These are phyloP conservation scores for Amborella trichopoda DNA, from an alignment of 164 flowering plant genomes.

Conservation along the genomic window DNA sequence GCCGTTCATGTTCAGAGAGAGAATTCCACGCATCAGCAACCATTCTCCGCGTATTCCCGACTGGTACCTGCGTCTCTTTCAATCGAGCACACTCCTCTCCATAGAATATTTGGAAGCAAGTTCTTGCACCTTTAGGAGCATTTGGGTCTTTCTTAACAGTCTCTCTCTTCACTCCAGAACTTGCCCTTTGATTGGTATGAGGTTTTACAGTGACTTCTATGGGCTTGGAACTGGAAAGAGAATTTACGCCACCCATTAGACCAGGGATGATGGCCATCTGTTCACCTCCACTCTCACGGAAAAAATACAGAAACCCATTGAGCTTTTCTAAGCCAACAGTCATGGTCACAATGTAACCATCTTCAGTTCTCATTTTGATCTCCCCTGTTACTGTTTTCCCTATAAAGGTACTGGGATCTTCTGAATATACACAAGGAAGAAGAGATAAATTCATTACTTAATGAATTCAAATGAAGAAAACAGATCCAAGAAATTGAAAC, in stretches of 20 bases:
- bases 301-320: slow-evolving; percentile 8
- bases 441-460: not conserved
- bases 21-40: slow-evolving; percentile 23
- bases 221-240: slow-evolving; percentile 6
- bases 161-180: not conserved
- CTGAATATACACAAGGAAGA: not conserved
- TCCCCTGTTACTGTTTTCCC: slow-evolving; percentile 3
- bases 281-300: slow-evolving; percentile 1
- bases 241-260: slow-evolving; percentile 6
- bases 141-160: slow-evolving; percentile 9
- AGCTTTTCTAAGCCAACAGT: slow-evolving; percentile 8
- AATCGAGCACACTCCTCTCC: slow-evolving; percentile 18
- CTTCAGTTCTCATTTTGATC: slow-evolving; percentile 8
- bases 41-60: slow-evolving; percentile 11
- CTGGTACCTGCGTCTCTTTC: slow-evolving; percentile 13
- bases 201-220: slow-evolving; percentile 6
- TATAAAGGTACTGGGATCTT: slow-evolving; percentile 6
- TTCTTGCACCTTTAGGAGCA: slow-evolving; percentile 15
- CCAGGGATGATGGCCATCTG: slow-evolving; percentile 10
- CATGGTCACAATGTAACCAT: slow-evolving; percentile 10
- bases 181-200: not conserved
- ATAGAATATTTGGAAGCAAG: slow-evolving; percentile 21
- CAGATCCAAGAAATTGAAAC: too few species aligned
- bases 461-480: too few species aligned
- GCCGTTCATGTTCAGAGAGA: slow-evolving; percentile 20